Percentiles rank a stretch among this genome's conserved stretches.
Conservation (phyloP, 2,329 filamentous ascomycete genomes). For the Nakataea oryzae region DNA sequence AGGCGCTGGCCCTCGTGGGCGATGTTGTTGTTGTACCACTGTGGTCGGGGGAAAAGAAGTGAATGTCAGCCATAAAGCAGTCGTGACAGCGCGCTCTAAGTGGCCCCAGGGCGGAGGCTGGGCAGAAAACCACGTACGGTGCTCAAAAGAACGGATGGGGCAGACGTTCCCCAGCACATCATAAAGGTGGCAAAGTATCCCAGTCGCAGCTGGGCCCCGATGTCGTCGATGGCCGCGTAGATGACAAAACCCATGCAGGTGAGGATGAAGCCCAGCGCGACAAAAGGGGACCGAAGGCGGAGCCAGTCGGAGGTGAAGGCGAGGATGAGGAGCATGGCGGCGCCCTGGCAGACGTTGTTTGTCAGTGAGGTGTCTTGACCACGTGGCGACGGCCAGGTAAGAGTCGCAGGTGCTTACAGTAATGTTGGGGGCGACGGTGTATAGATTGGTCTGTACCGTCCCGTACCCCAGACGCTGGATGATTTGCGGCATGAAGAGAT, state of each 20-base stretch:
- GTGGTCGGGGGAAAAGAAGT: slow-evolving; percentile 9
- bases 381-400: not conserved
- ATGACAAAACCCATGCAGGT: slow-evolving; percentile 57
- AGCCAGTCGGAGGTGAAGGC: slow-evolving; percentile 59
- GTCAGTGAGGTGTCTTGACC: not conserved
- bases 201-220: slow-evolving; percentile 9
- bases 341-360: slow-evolving; percentile 30
- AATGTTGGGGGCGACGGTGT: slow-evolving; percentile 3
- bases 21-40: slow-evolving; percentile 11
- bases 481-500: slow-evolving; percentile 36
- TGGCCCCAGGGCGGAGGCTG: slow-evolving; percentile 6
- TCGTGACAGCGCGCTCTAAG: not conserved
- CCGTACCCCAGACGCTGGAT: slow-evolving; percentile 34
- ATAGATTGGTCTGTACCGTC: slow-evolving; percentile 2
- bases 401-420: not conserved
- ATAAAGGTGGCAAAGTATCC: slow-evolving; percentile 10
- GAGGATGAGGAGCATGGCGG: slow-evolving; percentile 59
- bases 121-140: slow-evolving; percentile 4
- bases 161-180: slow-evolving; percentile 6
- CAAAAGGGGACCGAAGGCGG: slow-evolving; percentile 59
- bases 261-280: slow-evolving; percentile 60
- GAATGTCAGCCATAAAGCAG: not conserved
- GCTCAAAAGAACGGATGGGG: not conserved
- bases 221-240: slow-evolving; percentile 9
- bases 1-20: slow-evolving; percentile 12